Evolutionary conservation across 2,329 filamentous ascomycete species (phyloP).

Genomic region (Microcyclosporella mali): DNA sequence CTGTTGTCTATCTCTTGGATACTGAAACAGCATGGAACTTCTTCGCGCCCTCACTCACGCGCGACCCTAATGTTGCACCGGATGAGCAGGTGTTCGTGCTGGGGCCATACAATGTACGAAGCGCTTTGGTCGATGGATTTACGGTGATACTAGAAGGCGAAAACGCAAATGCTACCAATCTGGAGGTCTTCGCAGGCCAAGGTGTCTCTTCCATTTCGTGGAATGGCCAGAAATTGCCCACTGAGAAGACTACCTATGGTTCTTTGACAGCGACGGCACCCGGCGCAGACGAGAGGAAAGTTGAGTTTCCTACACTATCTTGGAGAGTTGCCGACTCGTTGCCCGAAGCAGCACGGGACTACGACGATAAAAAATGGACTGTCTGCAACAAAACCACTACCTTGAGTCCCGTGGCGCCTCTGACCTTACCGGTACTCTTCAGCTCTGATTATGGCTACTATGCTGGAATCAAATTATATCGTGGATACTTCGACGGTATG

Average conservation of each 20-base stretch:
- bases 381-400: slow-evolving; percentile 34
- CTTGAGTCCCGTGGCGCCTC: slow-evolving; percentile 32
- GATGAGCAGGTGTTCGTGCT: slow-evolving; percentile 42
- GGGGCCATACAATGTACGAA: slow-evolving; percentile 33
- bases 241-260: slow-evolving; percentile 32
- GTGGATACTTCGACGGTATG: slow-evolving; percentile 36
- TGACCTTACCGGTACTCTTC: slow-evolving; percentile 37
- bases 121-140: neutral
- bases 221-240: slow-evolving; percentile 33
- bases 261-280: slow-evolving; percentile 30
- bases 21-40: slow-evolving; percentile 51
- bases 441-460: slow-evolving; percentile 40
- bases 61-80: slow-evolving; percentile 40
- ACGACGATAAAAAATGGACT: slow-evolving; percentile 44
- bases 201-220: slow-evolving; percentile 34
- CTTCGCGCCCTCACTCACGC: slow-evolving; percentile 47
- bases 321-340: slow-evolving; percentile 48
- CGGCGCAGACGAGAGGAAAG: slow-evolving; percentile 18
- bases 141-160: slow-evolving; percentile 36
- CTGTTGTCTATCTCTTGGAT: slow-evolving; percentile 49
- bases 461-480: slow-evolving; percentile 38
- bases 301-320: slow-evolving; percentile 36
- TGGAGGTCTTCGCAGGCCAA: slow-evolving; percentile 35
- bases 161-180: slow-evolving; percentile 30
- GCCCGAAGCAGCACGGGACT: slow-evolving; percentile 43